These are phyloP conservation scores for Dryadomyces quercivorus DNA, from an alignment of 2,329 filamentous ascomycete species.

Conservation along the genomic window DNA sequence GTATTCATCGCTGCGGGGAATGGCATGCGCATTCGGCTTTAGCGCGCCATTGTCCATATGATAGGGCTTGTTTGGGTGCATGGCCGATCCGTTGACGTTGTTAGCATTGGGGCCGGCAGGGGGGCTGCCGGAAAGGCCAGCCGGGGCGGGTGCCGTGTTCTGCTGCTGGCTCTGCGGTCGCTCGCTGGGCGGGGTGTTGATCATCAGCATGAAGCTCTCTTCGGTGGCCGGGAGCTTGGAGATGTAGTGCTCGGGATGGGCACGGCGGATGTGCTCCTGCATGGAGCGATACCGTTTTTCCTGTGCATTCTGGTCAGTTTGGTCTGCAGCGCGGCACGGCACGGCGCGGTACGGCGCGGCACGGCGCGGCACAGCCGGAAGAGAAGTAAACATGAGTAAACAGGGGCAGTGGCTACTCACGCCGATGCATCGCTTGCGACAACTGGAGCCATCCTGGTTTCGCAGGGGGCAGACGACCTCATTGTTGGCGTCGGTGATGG, in stretches of 20 bases:
- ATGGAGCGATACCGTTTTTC: constrained; percentile 70
- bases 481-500: constrained; percentile 82
- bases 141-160: constrained; percentile 18
- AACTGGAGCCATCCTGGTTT: constrained; percentile 93
- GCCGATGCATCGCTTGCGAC: constrained; percentile 93
- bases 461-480: constrained; percentile 93
- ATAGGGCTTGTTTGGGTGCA: constrained; percentile 31
- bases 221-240: constrained; percentile 95
- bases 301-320: constrained; percentile 13
- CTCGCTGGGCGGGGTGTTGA: constrained; percentile 65
- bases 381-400: no score
- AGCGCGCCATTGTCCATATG: constrained; percentile 53
- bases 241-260: constrained; percentile 94
- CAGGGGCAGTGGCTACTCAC: constrained; percentile 62
- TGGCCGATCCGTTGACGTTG: constrained; percentile 7
- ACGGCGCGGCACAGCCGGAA: no score
- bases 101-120: background rate
- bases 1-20: constrained; percentile 60
- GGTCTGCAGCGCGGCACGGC: no score
- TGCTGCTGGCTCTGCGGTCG: constrained; percentile 21
- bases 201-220: constrained; percentile 95
- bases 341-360: no score
- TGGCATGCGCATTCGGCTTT: constrained; percentile 53
- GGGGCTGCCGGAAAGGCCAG: constrained; percentile 3
- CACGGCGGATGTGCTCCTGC: constrained; percentile 97